Evolutionary conservation across 2,329 filamentous ascomycete genomes (phyloP), one percentile per base, ranked within the genome.

Genomic region (Aspergillus tamarii): DNA sequence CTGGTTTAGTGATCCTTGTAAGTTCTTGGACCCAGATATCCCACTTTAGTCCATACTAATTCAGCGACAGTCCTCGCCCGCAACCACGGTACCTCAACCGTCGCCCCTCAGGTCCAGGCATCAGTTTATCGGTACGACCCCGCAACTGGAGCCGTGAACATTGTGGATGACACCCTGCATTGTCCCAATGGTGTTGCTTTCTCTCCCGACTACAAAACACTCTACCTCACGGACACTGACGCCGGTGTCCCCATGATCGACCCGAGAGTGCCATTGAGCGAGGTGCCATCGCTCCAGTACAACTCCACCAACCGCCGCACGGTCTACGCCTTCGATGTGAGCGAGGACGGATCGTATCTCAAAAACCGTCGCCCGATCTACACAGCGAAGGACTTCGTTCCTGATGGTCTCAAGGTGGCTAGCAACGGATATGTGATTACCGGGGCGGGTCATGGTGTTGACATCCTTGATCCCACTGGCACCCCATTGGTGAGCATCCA

Each of bases 361-460:
- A 26, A n/a, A 4, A 58, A 58, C 30, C 28, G 34, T 5, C 39
- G 41, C 7, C 39, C 56, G 21, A 58, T 58, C 28, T 48, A 46
- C 10, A 26, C 46, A 6, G 56, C 56, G 4, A 19, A 28, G 39
- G 56, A 58, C 56, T 34, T 30, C 16, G 56, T 58, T 28, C 56
- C 56, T 5, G 56, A 58, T 16, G 56, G 56, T n/a, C 16, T 58
- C 3, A 58, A 58, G 56, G 41, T 58, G 16, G 56, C 56, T 14
- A n/a, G 34, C 26, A 58, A 58, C 32, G 56, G 56, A 32, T 58
- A 58, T 19, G n/a, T 58, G 6, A 14, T 58, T 10, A 58, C 56
- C 9, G 39, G 39, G 1, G 34, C 56, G 41, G 56, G 56, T 23
- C 30, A 58, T 10, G 56, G 56, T 1, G 28, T 58, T 12, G 56